Base-by-base conservation (phyloP, 306 rosid species). In the Acacia crassicarpa region DNA sequence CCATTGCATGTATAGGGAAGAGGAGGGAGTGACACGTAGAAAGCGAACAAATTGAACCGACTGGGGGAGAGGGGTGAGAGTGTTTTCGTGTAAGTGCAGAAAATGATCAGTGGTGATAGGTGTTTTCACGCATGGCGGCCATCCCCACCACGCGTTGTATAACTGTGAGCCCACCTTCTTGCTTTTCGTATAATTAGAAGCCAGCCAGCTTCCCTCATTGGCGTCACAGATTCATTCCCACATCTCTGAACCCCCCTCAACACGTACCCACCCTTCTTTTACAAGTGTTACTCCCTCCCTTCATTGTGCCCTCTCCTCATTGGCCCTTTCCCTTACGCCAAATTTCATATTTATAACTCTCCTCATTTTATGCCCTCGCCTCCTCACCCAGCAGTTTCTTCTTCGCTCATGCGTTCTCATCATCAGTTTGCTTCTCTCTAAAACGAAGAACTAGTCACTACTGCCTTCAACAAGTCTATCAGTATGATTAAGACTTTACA, bases 41-140 rank as follows among this genome's bases (percentile, higher is more conserved):
- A 22, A 58, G 65, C 4, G 65, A 58, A 83, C 93, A 86, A 87
- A 89, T 63, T 71, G 72, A 83, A 88, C 92, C 97, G 97, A 82
- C 83, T 76, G 77, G 22, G 16, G 32, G 6, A 22, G 27, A 20
- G 40, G 6, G 35, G 69, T 43, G 0, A 12, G 16, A 48, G 61
- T 27, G 25, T 4, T 68, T 33, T 20, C 54, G 81, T 19, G 78
- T 84, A 51, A 61, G 46, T 0, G 0, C 1, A 46, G 66, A 68
- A 54, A 51, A 80, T 78, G 78, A n/a, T n/a, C n/a, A 88, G 84
- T 83, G 77, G 82, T 78, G 77, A 84, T 92, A 92, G 92, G 94
- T 92, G 98, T 92, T 87, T 72, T 81, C 93, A 90, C 92, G 96
- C 96, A 92, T 92, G 96, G 73, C 72, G 70, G 84, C 78, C 91